Evolutionary conservation across 352 stramenopile genomes (phyloP), one percentile per base, ranked within the genome.

Genomic region (Phytopythium litorale): DNA sequence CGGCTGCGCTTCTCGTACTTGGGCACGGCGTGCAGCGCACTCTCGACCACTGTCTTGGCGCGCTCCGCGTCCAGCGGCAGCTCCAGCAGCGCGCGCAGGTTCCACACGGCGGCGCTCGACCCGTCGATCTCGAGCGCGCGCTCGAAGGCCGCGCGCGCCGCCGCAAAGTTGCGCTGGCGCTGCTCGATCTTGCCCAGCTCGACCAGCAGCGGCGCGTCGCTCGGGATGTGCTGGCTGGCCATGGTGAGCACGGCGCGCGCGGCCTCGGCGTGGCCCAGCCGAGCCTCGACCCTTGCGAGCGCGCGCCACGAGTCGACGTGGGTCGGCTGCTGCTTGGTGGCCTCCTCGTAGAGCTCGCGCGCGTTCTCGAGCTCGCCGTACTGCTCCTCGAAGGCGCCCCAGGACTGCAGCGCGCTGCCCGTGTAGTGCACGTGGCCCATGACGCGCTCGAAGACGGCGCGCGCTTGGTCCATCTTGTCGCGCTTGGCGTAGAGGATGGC

Each of bases 151-250:
- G 67, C 57, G 2, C 87, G 84, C 19, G 87, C 87, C 21, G 71
- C 71, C 23, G 70, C 68, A 23, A 81, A 80, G 45, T 87, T 84
- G n/a, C 75, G 71, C 48, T 88, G 76, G 19, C 76, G 75, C 60
- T 92, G 81, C 56, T 96, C 87, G 48, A 94, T 88, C 70, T 96
- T 94, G 60, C 71, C 84, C 11, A 91, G 56, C n/a, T 90, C 78
- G 32, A 93, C 67, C 2, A 94, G 71, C 64, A 96, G 58, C 54
- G 83, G 78, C 46, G 71, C 77, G 58, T 92, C 80, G 28, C 82
- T 86, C 12, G 71, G 76, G 16, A 90, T 76, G 58, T 90, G 78
- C 71, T 94, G 80, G 11, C 71, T 82, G 23, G 81, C 85, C 63
- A 83, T 70, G 0, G 73, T 78, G 11, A 96, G 71, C 28, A 89